These are phyloP conservation scores for Avena atlantica DNA, from an alignment of 176 grass and related monocot genomes.

Conservation along the genomic window DNA sequence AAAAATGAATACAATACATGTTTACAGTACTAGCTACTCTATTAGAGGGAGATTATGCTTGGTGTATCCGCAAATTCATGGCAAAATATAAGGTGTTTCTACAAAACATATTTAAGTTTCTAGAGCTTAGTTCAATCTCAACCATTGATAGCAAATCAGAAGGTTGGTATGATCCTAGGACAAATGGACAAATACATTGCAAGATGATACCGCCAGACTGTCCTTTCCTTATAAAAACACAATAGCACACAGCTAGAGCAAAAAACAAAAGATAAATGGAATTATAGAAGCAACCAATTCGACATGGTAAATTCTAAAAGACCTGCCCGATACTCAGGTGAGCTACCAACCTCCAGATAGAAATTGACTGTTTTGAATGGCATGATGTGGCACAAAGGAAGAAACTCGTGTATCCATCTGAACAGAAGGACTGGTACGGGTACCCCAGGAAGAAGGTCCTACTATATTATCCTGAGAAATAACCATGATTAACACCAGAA, in stretches of 20 bases:
- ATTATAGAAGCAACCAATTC: slow-evolving; percentile 28
- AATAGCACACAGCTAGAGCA: slow-evolving; percentile 16
- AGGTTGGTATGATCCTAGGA: not conserved
- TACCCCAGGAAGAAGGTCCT: slow-evolving; percentile 58
- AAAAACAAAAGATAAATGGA: slow-evolving; percentile 33
- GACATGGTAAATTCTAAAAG: slow-evolving; percentile 22
- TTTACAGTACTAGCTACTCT: not conserved
- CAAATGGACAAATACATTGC: not conserved
- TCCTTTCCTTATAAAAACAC: not conserved
- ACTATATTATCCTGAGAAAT: slow-evolving; percentile 68
- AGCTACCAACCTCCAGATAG: slow-evolving; percentile 71
- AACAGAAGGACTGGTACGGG: slow-evolving; percentile 57
- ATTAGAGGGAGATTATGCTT: not conserved
- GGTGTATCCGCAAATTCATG: not conserved
- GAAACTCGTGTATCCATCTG: slow-evolving; percentile 44
- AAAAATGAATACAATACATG: not conserved
- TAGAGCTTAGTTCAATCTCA: not conserved
- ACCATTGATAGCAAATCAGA: not conserved
- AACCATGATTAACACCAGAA: slow-evolving; percentile 31
- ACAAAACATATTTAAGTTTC: not conserved
- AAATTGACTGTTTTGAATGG: slow-evolving; percentile 62
- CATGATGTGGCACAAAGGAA: slow-evolving; percentile 59
- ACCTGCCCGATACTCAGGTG: slow-evolving; percentile 40
- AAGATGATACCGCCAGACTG: not conserved
- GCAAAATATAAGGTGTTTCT: slow-evolving; percentile 1